Percentiles rank a stretch among this genome's conserved stretches.
phyloP scores from a whole-genome alignment of 2,329 filamentous ascomycete genomes.

The Ophiostoma quercus region DNA sequence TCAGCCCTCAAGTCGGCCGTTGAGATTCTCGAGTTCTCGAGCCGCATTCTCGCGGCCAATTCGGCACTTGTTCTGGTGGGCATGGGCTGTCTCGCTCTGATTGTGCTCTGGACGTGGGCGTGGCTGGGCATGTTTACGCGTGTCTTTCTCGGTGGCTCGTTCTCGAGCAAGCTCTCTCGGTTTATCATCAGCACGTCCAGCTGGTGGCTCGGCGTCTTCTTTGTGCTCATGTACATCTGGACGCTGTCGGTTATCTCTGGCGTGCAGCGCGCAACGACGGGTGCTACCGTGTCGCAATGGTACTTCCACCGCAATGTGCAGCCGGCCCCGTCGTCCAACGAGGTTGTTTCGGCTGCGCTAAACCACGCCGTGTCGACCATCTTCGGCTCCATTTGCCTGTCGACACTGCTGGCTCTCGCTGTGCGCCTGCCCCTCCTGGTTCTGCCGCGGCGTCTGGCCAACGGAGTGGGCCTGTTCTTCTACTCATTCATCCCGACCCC shows the following conservation, averaged over 20 bases:
- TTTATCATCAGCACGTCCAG: constrained; percentile 84
- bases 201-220: constrained; percentile 93
- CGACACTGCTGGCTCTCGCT: constrained; percentile 72
- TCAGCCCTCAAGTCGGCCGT: constrained; percentile 77
- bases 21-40: constrained; percentile 86
- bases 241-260: constrained; percentile 81
- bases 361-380: constrained; percentile 77
- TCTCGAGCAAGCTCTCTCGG: constrained; percentile 54
- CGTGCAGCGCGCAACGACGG: constrained; percentile 84
- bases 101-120: constrained; percentile 87
- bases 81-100: constrained; percentile 65
- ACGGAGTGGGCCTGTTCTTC: constrained; percentile 58
- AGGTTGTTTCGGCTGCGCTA: constrained; percentile 78
- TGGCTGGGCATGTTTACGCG: constrained; percentile 97
- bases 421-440: constrained; percentile 81
- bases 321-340: constrained; percentile 68
- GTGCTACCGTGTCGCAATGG: constrained; percentile 95
- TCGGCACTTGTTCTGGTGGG: constrained; percentile 79
- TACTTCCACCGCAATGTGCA: constrained; percentile 90
- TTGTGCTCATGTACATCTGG: constrained; percentile 94
- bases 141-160: constrained; percentile 88
- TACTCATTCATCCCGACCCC: constrained; percentile 77
- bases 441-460: constrained; percentile 63
- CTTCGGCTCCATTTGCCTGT: constrained; percentile 87
- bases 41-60: constrained; percentile 78